Percentiles rank a stretch among this genome's conserved stretches.
phyloP scores from a whole-genome alignment of 805 yeast genomes.

The Candida khao-thaluensis region DNA sequence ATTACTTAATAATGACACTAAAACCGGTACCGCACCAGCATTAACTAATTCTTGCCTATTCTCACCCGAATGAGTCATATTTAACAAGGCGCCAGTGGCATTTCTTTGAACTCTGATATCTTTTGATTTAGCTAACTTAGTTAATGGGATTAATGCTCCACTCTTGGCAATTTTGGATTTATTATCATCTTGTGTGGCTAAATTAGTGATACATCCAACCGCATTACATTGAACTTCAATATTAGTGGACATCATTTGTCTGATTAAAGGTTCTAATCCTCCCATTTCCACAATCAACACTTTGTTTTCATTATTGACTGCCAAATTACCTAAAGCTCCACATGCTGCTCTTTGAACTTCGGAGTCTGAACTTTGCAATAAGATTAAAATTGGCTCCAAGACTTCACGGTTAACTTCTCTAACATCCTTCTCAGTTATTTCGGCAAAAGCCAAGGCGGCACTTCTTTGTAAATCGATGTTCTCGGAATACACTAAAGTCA shows the following conservation, averaged over 20 bases:
- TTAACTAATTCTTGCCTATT: slow-evolving; percentile 94
- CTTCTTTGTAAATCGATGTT: slow-evolving; percentile 92
- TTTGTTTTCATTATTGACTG: slow-evolving; percentile 94
- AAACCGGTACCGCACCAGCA: slow-evolving; percentile 97
- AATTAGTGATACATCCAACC: slow-evolving; percentile 96
- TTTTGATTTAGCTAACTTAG: slow-evolving; percentile 89
- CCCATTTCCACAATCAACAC: slow-evolving; percentile 96
- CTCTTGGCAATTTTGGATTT: slow-evolving; percentile 93
- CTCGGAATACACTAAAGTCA: slow-evolving; percentile 91
- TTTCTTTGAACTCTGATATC: slow-evolving; percentile 97
- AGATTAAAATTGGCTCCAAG: slow-evolving; percentile 85
- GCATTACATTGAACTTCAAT: slow-evolving; percentile 99
- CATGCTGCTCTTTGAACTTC: slow-evolving; percentile 99
- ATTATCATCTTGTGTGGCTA: slow-evolving; percentile 97
- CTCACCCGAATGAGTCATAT: slow-evolving; percentile 97
- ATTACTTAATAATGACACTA: slow-evolving; percentile 80
- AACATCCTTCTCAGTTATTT: slow-evolving; percentile 94
- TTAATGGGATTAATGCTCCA: slow-evolving; percentile 92
- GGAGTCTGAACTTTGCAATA: slow-evolving; percentile 81
- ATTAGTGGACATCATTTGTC: slow-evolving; percentile 96
- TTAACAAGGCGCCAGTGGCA: slow-evolving; percentile 95
- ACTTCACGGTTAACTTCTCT: slow-evolving; percentile 88
- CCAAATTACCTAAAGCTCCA: slow-evolving; percentile 97
- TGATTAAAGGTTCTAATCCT: slow-evolving; percentile 91
- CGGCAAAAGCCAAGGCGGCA: slow-evolving; percentile 98